Evolutionary conservation across 1,284 basidiomycete genomes (phyloP).

Genomic region (Rugosomyces carneus): DNA sequence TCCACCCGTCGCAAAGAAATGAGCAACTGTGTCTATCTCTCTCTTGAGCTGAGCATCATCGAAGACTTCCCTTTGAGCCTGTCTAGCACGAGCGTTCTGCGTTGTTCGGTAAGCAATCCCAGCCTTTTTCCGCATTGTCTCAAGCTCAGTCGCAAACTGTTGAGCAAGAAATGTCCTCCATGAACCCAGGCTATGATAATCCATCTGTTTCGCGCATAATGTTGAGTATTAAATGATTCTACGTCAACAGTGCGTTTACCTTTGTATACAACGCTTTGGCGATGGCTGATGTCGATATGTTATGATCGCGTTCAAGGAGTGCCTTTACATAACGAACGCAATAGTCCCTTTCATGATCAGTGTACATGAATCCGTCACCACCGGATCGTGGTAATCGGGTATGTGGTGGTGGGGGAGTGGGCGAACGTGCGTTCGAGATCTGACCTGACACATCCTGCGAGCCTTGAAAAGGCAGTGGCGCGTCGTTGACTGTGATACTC

Average conservation of each 20-base stretch:
- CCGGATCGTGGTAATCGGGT: conserved; percentile 18
- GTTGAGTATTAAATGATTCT: neutral
- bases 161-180: conserved; percentile 27
- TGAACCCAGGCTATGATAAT: conserved; percentile 37
- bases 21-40: conserved; percentile 25
- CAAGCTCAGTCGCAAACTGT: conserved; percentile 21
- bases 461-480: conserved; percentile 10
- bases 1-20: conserved; percentile 45
- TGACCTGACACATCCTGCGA: neutral
- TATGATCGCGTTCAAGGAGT: conserved; percentile 25
- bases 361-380: conserved; percentile 35
- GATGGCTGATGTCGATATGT: conserved; percentile 19
- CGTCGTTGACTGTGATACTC: neutral
- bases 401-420: conserved; percentile 39
- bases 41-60: neutral
- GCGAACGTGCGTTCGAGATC: conserved; percentile 20
- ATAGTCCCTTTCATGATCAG: conserved; percentile 42
- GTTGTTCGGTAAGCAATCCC: conserved; percentile 29
- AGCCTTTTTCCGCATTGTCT: conserved; percentile 28
- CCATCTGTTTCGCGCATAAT: too few relatives aligned
- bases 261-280: conserved; percentile 23
- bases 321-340: conserved; percentile 26
- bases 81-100: conserved; percentile 2
- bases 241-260: conserved; percentile 18
- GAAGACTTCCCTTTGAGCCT: neutral